Evolutionary conservation across 208 protist species (phyloP), one percentile per base, ranked within the genome.

Genomic region (Wallacemonas sp.): DNA sequence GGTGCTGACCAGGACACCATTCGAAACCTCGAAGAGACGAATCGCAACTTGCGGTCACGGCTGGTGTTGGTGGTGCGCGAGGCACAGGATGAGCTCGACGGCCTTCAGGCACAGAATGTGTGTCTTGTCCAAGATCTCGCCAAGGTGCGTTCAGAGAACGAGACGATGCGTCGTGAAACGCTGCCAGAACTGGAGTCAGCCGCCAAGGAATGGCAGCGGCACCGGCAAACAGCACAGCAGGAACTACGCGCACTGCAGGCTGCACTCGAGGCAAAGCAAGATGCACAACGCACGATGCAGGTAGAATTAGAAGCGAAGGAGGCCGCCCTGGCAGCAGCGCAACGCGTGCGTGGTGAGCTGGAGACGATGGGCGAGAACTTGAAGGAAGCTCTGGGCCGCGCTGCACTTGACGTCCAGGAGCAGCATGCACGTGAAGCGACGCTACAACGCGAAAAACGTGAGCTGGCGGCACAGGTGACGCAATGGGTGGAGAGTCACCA

Each of bases 11-110:
- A n/a, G n/a, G n/a, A n/a, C n/a, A n/a, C n/a, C n/a, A n/a, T n/a
- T n/a, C n/a, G n/a, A n/a, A n/a, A n/a, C n/a, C 51, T 58, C 30
- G 51, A 58, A n/a, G 30, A 58, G 51, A 31, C 34, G 31, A 58
- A 58, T 39, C 51, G 36, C 51, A 24, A 39, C 4, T 22, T 58
- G 51, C 51, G 51, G 8, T 26, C 51, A 21, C 26, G 31, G 24
- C 51, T 58, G 8, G 51, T 39, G 2, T 8, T 15, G 4, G 72
- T 66, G n/a, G 46, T 36, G 22, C 65, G 72, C 1, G 62, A 55
- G 34, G 68, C 59, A 11, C 73, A 79, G 28, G 73, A 74, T 30
- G 64, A 70, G 2, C 31, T 79, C 11, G 73, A 79, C 54, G 30
- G 21, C 9, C 66, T 62, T 28, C 73, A 79, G 41, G 53, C 60